Evolutionary conservation across 305 asterid species (phyloP), one percentile per base, ranked within the genome.

Genomic region (Solanum hybrid): DNA sequence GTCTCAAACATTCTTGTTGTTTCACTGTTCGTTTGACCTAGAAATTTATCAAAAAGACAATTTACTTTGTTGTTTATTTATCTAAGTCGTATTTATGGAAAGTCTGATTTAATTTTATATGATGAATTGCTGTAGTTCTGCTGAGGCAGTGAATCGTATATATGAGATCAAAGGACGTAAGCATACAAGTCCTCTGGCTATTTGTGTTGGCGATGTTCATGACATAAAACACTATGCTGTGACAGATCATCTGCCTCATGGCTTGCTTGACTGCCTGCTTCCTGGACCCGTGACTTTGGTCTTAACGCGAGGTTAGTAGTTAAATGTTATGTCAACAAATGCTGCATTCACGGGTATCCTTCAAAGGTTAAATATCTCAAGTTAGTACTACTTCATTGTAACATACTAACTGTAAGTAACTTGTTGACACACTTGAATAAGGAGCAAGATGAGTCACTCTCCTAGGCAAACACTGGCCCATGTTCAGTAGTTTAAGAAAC

Each of bases 251-350:
- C 91, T 96, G 91, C 98, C 98, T 88, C 91, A 37, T 27, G 96
- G 98, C 27, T 91, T 96, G 92, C 96, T 96, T 46, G 94, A 91
- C 84, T 93, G 93, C 85, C 96, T 96, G 90, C 96, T 96, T 90
- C 99, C 99, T 2, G 99, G 99, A 46, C 99, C 99, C 36, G 97
- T 96, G 5, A 96, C 98, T n/a, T 91, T 96, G 89, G 96, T 96
- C 56, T 92, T 96, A 77, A 91, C 36, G 87, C 95, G 98, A 96
- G 98, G 98, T 96, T 89, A 46, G 91, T 87, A 27, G 31, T 80
- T 84, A 72, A 26, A 72, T 72, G 78, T 72, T 27, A 72, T 11
- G 12, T 76, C 87, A 72, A 76, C 31, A 80, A 84, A 87, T 81
- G 60, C 31, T 71, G 75, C 51, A 24, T 26, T 37, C 11, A 51